Conservation (phyloP, 768 basidiomycete genomes). For the Sporobolomyces pararoseus region DNA sequence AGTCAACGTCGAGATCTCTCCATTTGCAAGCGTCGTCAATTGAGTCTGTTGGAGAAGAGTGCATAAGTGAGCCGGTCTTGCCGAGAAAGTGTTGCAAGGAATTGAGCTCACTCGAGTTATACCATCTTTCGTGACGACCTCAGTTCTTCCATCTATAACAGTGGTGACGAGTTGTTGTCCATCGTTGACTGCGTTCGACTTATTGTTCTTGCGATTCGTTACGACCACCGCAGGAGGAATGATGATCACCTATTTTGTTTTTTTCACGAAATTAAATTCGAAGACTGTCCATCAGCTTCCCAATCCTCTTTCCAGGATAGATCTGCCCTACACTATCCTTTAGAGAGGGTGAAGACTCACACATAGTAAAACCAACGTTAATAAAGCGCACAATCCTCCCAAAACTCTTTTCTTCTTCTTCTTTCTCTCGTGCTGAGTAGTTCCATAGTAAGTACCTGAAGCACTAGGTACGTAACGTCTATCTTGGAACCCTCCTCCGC, state of each 20-base stretch:
- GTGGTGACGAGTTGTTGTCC: slow-evolving; percentile 3
- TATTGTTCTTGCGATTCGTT: slow-evolving; percentile 4
- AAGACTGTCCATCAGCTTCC: too few species aligned
- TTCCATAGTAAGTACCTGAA: not conserved
- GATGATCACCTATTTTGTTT: not conserved
- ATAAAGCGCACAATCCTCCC: not conserved
- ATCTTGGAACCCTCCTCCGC: not conserved
- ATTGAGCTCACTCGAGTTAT: not conserved
- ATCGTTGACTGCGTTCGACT: not conserved
- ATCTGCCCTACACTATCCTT: too few species aligned
- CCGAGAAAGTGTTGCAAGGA: too few species aligned
- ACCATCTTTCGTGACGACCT: not conserved
- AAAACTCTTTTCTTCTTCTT: slow-evolving; percentile 7
- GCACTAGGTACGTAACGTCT: not conserved
- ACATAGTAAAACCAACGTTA: not conserved
- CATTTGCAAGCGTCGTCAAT: slow-evolving; percentile 10
- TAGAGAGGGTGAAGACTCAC: slow-evolving; percentile 5
- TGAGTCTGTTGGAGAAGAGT: not conserved
- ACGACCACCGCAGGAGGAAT: slow-evolving; percentile 16
- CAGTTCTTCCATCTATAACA: slow-evolving; percentile 12
- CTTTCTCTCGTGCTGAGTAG: not conserved
- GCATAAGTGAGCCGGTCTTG: too few species aligned
- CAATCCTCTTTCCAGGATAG: too few species aligned
- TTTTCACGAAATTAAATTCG: not conserved
- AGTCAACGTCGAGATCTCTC: not conserved